A percentile compares a stretch with the other conserved stretches of the same genome.
phyloP scores from a whole-genome alignment of 2,329 filamentous ascomycete species.

The Biscogniauxia marginata region DNA sequence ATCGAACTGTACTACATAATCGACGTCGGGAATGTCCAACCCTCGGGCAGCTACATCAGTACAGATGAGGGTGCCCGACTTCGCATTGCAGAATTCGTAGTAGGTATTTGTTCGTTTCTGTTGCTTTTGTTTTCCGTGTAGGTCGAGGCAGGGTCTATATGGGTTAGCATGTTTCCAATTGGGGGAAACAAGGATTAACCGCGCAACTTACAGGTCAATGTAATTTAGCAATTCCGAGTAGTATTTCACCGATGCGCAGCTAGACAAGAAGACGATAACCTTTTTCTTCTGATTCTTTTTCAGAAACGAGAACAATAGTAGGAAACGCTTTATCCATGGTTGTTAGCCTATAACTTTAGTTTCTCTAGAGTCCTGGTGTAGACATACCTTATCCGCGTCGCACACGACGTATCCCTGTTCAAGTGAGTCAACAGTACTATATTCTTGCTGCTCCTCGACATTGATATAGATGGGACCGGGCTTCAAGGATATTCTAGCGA shows the following conservation, averaged over 20 bases:
- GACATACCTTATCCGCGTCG: constrained; percentile 89
- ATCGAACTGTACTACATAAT: constrained; percentile 96
- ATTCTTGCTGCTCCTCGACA: constrained; percentile 85
- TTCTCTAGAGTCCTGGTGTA: constrained; percentile 50
- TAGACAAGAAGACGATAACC: constrained; percentile 95
- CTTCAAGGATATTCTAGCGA: constrained; percentile 88
- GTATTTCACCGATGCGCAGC: constrained; percentile 92
- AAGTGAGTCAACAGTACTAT: constrained; percentile 87
- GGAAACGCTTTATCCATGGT: constrained; percentile 61
- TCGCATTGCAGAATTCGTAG: constrained; percentile 87
- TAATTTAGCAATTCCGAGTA: constrained; percentile 95
- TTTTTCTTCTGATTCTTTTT: constrained; percentile 94
- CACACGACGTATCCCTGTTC: constrained; percentile 96
- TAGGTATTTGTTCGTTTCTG: constrained; percentile 99
- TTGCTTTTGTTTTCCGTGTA: constrained; percentile 95
- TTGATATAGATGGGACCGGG: constrained; percentile 95
- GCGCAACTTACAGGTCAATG: constrained; percentile 73
- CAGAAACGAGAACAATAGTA: constrained; percentile 89
- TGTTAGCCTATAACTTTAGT: constrained; percentile 46
- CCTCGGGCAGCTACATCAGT: constrained; percentile 95
- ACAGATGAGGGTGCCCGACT: constrained; percentile 85
- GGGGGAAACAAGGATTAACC: constrained; percentile 68
- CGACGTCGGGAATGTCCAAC: constrained; percentile 91
- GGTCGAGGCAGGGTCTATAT: constrained; percentile 48
- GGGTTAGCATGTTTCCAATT: constrained; percentile 36